Conservation (phyloP, 75 land plant genomes). For the Pseudotsuga menziesii region DNA sequence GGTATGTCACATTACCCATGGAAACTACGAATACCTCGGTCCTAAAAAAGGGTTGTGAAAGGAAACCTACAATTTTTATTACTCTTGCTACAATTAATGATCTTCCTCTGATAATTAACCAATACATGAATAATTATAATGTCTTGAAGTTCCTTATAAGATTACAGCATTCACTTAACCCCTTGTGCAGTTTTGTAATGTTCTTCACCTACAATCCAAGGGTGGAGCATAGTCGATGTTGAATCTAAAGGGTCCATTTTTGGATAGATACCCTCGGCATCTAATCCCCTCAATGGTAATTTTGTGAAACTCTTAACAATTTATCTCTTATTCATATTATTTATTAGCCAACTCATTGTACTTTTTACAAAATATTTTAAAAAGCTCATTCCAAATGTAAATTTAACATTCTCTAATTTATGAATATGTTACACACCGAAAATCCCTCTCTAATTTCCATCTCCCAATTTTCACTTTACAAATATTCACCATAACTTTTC, state of each 20-base stretch:
- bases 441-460: too few relatives aligned
- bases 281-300: background rate
- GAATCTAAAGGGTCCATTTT: background rate
- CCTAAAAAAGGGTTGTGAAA: background rate
- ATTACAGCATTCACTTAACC: background rate
- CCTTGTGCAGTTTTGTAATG: constrained; percentile 4
- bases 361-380: too few relatives aligned
- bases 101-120: background rate
- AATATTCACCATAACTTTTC: too few relatives aligned
- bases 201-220: background rate
- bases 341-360: too few relatives aligned
- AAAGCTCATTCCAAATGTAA: too few relatives aligned
- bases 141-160: background rate
- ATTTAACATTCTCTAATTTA: too few relatives aligned
- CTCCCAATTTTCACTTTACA: too few relatives aligned
- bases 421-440: too few relatives aligned
- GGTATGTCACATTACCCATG: too few relatives aligned
- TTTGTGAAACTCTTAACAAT: too few relatives aligned
- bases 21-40: background rate
- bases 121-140: background rate
- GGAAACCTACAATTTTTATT: background rate
- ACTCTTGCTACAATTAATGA: background rate
- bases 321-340: too few relatives aligned
- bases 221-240: constrained; percentile 7
- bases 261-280: background rate